Base-by-base conservation (phyloP, 78 protist species). In the Reticulomyxa filosa region DNA sequence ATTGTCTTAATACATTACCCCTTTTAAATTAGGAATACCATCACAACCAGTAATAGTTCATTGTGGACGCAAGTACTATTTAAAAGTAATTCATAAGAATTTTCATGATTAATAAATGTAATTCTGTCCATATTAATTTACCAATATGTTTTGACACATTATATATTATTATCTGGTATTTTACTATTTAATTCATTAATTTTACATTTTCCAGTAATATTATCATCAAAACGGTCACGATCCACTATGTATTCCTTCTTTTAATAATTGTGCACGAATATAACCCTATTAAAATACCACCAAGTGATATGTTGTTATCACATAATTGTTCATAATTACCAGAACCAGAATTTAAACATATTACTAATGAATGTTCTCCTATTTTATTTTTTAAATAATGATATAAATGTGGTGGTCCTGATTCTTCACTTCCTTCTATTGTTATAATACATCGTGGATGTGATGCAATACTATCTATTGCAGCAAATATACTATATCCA, bases 291-390 rank as follows among this genome's bases (percentile, higher is more conserved):
- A n/a, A n/a, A n/a, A n/a, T n/a, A n/a, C n/a, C n/a, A n/a, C n/a
- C n/a, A n/a, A n/a, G n/a, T 13, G 83, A n/a, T n/a, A 67, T 8
- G 82, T 67, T 26, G 82, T 81, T 62, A 76, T 61, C 79, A n/a
- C 68, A 74, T 42, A 80, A 27, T 51, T 75, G 74, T 4, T 86
- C 86, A 62, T 83, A 83, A 42, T 80, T 69, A 37, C 81, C 75
- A 62, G 75, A 29, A 42, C 92, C 92, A 48, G 69, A 23, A 63
- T 86, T 88, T n/a, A 86, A 68, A 61, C 87, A 83, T 59, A 86
- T 81, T 34, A 83, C 73, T 13, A 86, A n/a, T n/a, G n/a, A n/a
- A n/a, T n/a, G n/a, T n/a, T 20, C 17, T 20, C 48, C 48, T 13
- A 42, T 42, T 13, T 17, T 13, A 20, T 13, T 20, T 42, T 42